Evolutionary conservation across 2,329 filamentous ascomycete species (phyloP).

Genomic region (Hypoxylon sp.): DNA sequence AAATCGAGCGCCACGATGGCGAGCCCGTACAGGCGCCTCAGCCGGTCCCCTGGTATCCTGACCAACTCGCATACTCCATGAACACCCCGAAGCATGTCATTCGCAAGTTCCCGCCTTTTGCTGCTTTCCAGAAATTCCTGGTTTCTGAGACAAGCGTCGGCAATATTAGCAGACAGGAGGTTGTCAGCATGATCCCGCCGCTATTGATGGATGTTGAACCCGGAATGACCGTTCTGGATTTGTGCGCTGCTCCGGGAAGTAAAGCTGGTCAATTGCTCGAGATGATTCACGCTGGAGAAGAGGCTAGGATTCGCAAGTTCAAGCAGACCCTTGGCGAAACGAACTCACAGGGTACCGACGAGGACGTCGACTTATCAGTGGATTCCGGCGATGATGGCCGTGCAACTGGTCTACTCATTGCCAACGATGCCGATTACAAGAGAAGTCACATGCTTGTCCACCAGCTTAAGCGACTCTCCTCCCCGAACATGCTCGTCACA

Average conservation of each 20-base stretch:
- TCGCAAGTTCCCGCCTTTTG: conserved; percentile 92
- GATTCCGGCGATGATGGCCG: conserved; percentile 83
- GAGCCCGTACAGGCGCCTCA: conserved; percentile 84
- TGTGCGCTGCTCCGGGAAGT: conserved; percentile 97
- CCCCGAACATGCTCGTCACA: conserved; percentile 95
- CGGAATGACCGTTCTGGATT: conserved; percentile 92
- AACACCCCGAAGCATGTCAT: conserved; percentile 97
- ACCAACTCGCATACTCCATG: conserved; percentile 97
- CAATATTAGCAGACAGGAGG: conserved; percentile 97
- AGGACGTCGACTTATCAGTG: conserved; percentile 68
- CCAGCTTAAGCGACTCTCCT: conserved; percentile 96
- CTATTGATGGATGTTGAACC: conserved; percentile 91
- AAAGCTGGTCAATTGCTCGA: conserved; percentile 97
- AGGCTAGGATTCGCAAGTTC: conserved; percentile 83
- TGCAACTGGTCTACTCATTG: conserved; percentile 91
- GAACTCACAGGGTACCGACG: conserved; percentile 50
- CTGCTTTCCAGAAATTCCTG: conserved; percentile 96
- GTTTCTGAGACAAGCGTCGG: conserved; percentile 97
- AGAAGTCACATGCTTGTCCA: conserved; percentile 97
- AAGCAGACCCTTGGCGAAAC: conserved; percentile 69
- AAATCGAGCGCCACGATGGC: conserved; percentile 86
- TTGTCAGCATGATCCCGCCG: conserved; percentile 99
- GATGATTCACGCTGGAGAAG: conserved; percentile 93
- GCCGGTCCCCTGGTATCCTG: conserved; percentile 92
- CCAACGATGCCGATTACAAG: conserved; percentile 97